A percentile compares a stretch with the other conserved stretches of the same genome.
These are phyloP conservation scores for Thraustotheca clavata DNA, from an alignment of 352 stramenopile genomes.

Conservation along the genomic window DNA sequence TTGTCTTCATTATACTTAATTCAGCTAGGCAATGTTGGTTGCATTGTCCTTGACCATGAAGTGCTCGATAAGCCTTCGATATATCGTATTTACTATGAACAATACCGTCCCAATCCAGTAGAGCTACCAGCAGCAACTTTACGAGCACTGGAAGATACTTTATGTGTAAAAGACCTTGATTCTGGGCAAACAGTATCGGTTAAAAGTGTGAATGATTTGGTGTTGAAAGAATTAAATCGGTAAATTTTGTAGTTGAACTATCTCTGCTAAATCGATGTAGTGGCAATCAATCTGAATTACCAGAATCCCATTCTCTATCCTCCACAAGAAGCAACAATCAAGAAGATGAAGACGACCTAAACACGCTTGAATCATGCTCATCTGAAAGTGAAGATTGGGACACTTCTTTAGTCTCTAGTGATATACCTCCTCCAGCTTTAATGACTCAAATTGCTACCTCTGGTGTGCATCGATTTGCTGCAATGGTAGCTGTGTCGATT, in stretches of 20 bases:
- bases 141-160: conserved; percentile 47
- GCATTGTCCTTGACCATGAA: conserved; percentile 75
- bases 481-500: conserved; percentile 7
- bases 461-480: conserved; percentile 1
- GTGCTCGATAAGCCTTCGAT: conserved; percentile 66
- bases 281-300: no score
- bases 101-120: conserved; percentile 69
- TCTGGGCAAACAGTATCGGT: conserved; percentile 67
- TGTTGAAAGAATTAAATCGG: conserved; percentile 55
- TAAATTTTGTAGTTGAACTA: neutral
- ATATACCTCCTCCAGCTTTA: neutral
- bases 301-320: no score
- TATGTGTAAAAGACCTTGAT: conserved; percentile 79
- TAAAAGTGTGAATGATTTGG: conserved; percentile 66
- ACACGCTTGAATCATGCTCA: conserved; percentile 3
- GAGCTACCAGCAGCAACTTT: conserved; percentile 27
- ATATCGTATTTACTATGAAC: conserved; percentile 83
- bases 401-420: neutral
- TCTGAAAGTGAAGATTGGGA: neutral
- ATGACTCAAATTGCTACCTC: neutral
- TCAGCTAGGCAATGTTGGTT: conserved; percentile 47
- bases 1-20: neutral
- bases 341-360: neutral
- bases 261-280: neutral
- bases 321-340: conserved; percentile 3